Evolutionary conservation across 2,329 filamentous ascomycete species (phyloP).

Genomic region (Claviceps sp.): DNA sequence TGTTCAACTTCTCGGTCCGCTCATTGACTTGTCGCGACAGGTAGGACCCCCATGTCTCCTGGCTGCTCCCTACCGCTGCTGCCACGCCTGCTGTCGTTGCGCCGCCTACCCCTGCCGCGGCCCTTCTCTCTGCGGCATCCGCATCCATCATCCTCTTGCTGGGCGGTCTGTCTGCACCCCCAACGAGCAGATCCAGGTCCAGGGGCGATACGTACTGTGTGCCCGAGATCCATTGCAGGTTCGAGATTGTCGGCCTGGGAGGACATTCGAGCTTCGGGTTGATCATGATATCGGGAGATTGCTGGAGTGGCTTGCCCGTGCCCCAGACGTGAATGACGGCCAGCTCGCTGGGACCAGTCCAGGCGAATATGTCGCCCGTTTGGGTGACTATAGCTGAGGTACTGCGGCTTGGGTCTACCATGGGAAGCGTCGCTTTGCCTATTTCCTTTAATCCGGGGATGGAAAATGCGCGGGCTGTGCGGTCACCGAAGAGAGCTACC

Average conservation of each 20-base stretch:
- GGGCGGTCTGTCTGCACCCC: constrained; percentile 74
- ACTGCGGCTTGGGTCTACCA: constrained; percentile 63
- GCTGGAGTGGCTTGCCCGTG: constrained; percentile 49
- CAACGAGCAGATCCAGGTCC: constrained; percentile 83
- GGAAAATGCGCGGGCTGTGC: constrained; percentile 64
- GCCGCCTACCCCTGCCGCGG: constrained; percentile 26
- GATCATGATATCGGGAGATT: constrained; percentile 57
- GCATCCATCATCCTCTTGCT: constrained; percentile 82
- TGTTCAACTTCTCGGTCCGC: constrained; percentile 71
- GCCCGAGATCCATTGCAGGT: constrained; percentile 90
- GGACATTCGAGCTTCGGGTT: constrained; percentile 65
- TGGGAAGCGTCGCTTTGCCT: constrained; percentile 49
- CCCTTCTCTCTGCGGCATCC: constrained; percentile 58
- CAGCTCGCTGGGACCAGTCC: constrained; percentile 79
- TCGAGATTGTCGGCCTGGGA: constrained; percentile 81
- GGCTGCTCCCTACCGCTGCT: constrained; percentile 13
- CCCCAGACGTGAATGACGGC: constrained; percentile 79
- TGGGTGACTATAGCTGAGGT: constrained; percentile 56
- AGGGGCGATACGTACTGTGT: constrained; percentile 80
- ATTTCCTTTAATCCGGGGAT: constrained; percentile 85
- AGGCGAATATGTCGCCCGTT: constrained; percentile 73
- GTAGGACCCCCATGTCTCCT: constrained; percentile 64
- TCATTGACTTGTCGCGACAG: constrained; percentile 80
- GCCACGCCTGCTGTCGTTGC: constrained; percentile 26
- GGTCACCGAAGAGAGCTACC: constrained; percentile 74